Base-by-base conservation (phyloP, 805 yeast genomes). In the Torulaspora maleeae region DNA sequence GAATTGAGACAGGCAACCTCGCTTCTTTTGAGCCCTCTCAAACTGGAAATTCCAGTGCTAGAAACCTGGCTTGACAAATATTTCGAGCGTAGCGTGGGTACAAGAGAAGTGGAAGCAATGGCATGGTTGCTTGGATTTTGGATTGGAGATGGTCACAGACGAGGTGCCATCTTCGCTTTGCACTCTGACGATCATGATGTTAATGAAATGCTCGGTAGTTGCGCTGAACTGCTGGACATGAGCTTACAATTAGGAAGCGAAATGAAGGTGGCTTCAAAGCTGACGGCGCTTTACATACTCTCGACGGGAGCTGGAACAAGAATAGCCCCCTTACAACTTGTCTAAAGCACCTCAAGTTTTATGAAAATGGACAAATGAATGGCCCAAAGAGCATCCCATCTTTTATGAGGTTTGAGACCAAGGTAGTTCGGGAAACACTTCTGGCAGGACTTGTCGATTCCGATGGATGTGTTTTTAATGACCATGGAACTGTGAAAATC, bases 81-180 rank as follows among this genome's bases (percentile, higher is more conserved):
- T 13, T 44, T 44, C 29, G n/a, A 38, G 3, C 12, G 44, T 13
- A 40, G 16, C 7, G 36, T 44, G 8, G 17, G 43, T n/a, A n/a
- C 7, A 6, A 12, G 34, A 41, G 22, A 39, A 16, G 36, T 48
- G n/a, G 41, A 37, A 22, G 51, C 47, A 4, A 48, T 48, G 51
- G 43, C 51, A n/a, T 48, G 48, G 48, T 22, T 48, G 10, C 39
- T 48, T 10, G 51, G 51, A 20, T 44, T 47, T 20, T 47, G 51
- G 51, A 40, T 48, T 8, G 45, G 51, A 10, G 43, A 48, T 36
- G 51, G 51, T 12, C 15, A 34, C 36, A 27, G 44, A 19, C 19
- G 43, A 13, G 45, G 51, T 7, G 45, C 45, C 12, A 20, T 25
- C 2, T 47, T 47, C 38, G 27, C 48, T 4, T 24, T 47, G 10